Base-by-base conservation (phyloP, 305 asterid genomes). In the Plantago lanceolata region DNA sequence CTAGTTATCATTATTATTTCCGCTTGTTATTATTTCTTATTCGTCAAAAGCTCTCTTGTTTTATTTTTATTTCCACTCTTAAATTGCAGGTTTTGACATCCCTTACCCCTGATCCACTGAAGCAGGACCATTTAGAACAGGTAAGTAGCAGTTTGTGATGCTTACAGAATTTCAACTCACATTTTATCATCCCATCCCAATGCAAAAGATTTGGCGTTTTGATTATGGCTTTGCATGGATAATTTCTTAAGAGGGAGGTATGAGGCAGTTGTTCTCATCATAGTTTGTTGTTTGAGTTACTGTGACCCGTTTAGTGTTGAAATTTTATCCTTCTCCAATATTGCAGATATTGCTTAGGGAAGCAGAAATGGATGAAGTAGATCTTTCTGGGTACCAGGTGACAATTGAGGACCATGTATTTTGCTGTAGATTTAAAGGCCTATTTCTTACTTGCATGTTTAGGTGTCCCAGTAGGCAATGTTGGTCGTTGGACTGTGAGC, bases 301-400 rank as follows among this genome's bases (percentile, higher is more conserved):
- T 50, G 17, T 31, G 3, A 40, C 47, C 15, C 12, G 47, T 40
- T 11, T 24, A 24, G 28, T 24, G 28, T 24, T 24, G 65, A 63
- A 45, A 58, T 37, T 58, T 20, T 51, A 51, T 64, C 43, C 60
- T 71, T 56, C 49, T 63, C 57, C 59, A 31, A 45, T 70, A 76
- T 26, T 40, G 16, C 83, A 93, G 99, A 93, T 96, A 56, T 93
- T 94, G 96, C 99, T 97, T 4, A 89, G 96, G n/a, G 95, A 84
- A 76, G 96, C 82, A 64, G 99, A 93, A 78, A 87, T 89, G 94
- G 92, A 85, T 67, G 95, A 93, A 76, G 97, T 96, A 18, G 95
- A 83, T 24, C 28, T 24, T 24, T 24, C 28, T 67, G 99, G 90
- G 35, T 93, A 93, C 73, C 97, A 87, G 94, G 99, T 90, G 55